A percentile compares a stretch with the other conserved stretches of the same genome.
phyloP scores from a whole-genome alignment of 768 basidiomycete species.

The Xerocomellus amylosporus region DNA sequence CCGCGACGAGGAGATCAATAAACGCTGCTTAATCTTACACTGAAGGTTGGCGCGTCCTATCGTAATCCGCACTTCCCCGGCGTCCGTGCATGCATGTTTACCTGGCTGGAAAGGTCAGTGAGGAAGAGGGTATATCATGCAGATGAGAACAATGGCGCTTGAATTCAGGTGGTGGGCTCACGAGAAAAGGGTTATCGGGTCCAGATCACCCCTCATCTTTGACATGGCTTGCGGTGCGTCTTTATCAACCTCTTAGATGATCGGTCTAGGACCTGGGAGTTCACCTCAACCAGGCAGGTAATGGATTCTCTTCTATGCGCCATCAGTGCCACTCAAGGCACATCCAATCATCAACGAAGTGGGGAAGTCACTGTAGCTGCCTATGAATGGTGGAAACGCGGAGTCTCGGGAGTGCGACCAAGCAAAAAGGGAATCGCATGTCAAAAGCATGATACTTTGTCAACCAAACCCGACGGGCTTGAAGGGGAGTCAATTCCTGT shows the following conservation, averaged over 20 bases:
- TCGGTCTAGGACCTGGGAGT: neutral
- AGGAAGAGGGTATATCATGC: neutral
- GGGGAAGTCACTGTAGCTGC: conserved; percentile 63
- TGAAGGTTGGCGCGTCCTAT: conserved; percentile 59
- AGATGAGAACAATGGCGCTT: conserved; percentile 13
- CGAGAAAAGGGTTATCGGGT: conserved; percentile 10
- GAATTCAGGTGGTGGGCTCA: conserved; percentile 25
- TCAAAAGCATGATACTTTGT: neutral
- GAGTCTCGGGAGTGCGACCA: conserved; percentile 23
- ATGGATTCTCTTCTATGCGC: neutral
- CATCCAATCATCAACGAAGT: conserved; percentile 31
- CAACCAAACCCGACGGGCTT: neutral
- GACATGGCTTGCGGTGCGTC: conserved; percentile 31
- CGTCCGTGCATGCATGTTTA: conserved; percentile 51
- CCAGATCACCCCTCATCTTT: conserved; percentile 24
- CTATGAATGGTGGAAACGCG: conserved; percentile 57
- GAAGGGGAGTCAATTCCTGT: neutral
- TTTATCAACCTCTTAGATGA: neutral
- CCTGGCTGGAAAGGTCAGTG: conserved; percentile 50
- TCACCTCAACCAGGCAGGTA: conserved; percentile 23
- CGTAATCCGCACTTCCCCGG: conserved; percentile 74
- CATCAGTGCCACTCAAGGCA: conserved; percentile 24
- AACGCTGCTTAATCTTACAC: neutral
- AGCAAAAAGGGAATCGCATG: conserved; percentile 3
- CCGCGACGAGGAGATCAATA: neutral